Evolutionary conservation across 2,329 filamentous ascomycete genomes (phyloP).

Genomic region (Colletotrichum sp.): DNA sequence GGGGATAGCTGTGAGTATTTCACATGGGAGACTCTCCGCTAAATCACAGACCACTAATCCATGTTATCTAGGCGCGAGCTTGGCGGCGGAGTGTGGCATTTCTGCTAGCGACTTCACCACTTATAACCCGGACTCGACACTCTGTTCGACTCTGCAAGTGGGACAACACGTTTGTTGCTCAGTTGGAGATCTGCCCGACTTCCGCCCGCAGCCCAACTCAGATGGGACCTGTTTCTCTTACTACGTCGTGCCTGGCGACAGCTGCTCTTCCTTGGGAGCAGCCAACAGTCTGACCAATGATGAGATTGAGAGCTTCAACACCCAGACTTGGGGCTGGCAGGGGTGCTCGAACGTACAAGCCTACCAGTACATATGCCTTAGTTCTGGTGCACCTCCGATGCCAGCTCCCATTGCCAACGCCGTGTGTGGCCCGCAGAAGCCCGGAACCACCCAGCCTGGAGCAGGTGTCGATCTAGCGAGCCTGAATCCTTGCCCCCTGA

Average conservation of each 20-base stretch:
- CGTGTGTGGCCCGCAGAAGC: constrained; percentile 26
- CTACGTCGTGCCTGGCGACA: not conserved
- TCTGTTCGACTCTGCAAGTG: too few species aligned
- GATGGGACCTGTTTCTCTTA: not conserved
- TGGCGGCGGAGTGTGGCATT: too few species aligned
- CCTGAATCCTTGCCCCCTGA: constrained; percentile 34
- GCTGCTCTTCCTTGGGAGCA: not conserved
- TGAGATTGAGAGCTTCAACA: not conserved
- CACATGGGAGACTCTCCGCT: too few species aligned
- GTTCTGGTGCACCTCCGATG: constrained; percentile 25
- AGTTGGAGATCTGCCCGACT: not conserved
- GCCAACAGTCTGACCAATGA: not conserved
- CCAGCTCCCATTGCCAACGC: constrained; percentile 22
- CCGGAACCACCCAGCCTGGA: not conserved
- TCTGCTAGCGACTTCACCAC: too few species aligned
- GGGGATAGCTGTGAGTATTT: too few species aligned
- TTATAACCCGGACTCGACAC: too few species aligned
- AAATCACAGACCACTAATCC: too few species aligned
- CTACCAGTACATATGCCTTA: constrained; percentile 25
- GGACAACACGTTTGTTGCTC: not conserved
- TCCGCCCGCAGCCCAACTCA: not conserved
- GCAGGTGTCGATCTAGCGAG: not conserved
- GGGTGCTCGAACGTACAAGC: constrained; percentile 21
- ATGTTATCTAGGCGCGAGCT: too few species aligned
- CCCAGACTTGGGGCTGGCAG: constrained; percentile 28